Conservation (phyloP, 2,329 filamentous ascomycete species). For the Monilinia vaccinii-corymbosi region DNA sequence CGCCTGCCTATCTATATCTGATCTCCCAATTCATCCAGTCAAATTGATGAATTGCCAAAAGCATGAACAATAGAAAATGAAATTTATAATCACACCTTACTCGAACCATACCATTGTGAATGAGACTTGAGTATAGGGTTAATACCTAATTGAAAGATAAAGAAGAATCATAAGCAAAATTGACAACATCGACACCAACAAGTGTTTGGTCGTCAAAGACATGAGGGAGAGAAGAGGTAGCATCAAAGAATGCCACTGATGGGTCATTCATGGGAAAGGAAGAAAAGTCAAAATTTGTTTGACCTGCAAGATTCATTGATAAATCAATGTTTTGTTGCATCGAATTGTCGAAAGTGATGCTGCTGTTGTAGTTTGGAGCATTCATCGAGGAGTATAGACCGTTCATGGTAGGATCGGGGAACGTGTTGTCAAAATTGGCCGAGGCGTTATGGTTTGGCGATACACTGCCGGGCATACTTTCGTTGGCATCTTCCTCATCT, state of each 20-base stretch:
- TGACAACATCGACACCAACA: constrained; percentile 14
- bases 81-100: constrained; percentile 12
- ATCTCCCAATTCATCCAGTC: neutral
- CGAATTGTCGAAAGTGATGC: constrained; percentile 16
- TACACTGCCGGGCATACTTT: constrained; percentile 22
- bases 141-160: constrained; percentile 4
- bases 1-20: constrained; percentile 4
- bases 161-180: constrained; percentile 16
- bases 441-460: constrained; percentile 17
- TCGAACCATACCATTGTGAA: constrained; percentile 13
- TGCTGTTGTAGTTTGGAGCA: constrained; percentile 13
- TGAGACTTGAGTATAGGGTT: neutral
- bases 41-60: constrained; percentile 7
- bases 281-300: constrained; percentile 18
- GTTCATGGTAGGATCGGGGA: constrained; percentile 8
- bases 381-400: constrained; percentile 12
- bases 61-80: constrained; percentile 2
- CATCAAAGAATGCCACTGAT: constrained; percentile 17
- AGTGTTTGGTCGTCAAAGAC: constrained; percentile 16
- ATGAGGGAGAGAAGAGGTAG: constrained; percentile 16
- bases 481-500: constrained; percentile 29
- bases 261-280: constrained; percentile 15
- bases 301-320: constrained; percentile 20
- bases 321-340: constrained; percentile 19
- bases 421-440: constrained; percentile 16